Percentiles rank a stretch among this genome's conserved stretches.
These are phyloP conservation scores for Puccinia coronata DNA, from an alignment of 1,284 basidiomycete species.

Conservation along the genomic window DNA sequence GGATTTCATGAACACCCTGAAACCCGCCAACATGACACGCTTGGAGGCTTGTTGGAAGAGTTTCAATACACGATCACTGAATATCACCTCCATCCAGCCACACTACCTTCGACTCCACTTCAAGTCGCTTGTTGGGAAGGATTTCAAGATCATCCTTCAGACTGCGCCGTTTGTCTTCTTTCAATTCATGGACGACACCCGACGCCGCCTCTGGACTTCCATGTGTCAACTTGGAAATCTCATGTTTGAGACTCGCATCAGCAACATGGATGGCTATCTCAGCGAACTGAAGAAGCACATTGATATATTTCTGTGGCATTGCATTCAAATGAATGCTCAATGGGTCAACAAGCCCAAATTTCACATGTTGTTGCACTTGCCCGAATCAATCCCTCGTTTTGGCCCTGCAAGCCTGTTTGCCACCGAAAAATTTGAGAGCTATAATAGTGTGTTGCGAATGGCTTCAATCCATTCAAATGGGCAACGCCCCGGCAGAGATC, in stretches of 20 bases:
- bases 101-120: constrained; percentile 51
- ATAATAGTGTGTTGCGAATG: neutral
- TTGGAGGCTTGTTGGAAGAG: constrained; percentile 54
- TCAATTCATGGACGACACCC: constrained; percentile 53
- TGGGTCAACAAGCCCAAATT: constrained; percentile 32
- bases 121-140: constrained; percentile 58
- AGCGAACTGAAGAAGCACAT: constrained; percentile 52
- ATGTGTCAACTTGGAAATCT: constrained; percentile 58
- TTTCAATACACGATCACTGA: constrained; percentile 56
- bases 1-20: constrained; percentile 56
- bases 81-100: constrained; percentile 52
- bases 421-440: constrained; percentile 34
- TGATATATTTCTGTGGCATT: neutral
- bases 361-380: constrained; percentile 24
- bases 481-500: neutral
- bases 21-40: constrained; percentile 48
- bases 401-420: constrained; percentile 14
- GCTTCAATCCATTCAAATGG: constrained; percentile 26
- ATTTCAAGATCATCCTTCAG: constrained; percentile 59
- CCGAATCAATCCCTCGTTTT: neutral
- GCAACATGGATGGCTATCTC: constrained; percentile 56
- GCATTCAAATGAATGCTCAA: neutral
- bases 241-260: constrained; percentile 60
- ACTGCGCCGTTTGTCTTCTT: too few species aligned
- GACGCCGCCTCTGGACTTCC: constrained; percentile 57